Conservation (phyloP, 345 rosid genomes). For the Gossypium sturtianum region DNA sequence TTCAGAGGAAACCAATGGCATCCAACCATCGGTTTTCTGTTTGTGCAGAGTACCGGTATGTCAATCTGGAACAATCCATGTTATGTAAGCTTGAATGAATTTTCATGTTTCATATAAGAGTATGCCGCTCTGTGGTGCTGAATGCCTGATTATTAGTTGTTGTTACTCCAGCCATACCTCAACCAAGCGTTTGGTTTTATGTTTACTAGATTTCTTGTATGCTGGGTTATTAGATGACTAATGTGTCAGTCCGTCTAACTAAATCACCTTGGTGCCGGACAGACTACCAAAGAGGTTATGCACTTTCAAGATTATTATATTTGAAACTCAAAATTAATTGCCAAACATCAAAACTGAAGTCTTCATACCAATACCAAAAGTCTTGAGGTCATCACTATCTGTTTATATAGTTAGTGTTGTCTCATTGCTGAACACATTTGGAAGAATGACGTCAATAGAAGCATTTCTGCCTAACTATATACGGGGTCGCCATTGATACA, state of each 20-base stretch:
- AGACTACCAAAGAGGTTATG: not conserved
- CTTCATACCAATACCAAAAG: not conserved
- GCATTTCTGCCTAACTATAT: not conserved
- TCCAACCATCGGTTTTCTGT: constrained; percentile 34
- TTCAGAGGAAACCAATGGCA: constrained; percentile 35
- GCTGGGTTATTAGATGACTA: not conserved
- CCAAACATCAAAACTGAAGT: not conserved
- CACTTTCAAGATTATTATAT: not conserved
- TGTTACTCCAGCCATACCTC: not conserved
- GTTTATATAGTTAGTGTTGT: not conserved
- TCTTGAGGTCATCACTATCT: not conserved
- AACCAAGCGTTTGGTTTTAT: not conserved
- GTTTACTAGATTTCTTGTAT: not conserved
- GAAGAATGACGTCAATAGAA: not conserved
- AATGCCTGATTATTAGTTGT: not conserved
- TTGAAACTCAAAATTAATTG: not conserved
- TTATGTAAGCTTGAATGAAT: not conserved
- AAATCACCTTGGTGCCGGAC: not conserved
- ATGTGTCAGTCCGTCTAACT: not conserved
- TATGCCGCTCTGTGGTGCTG: not conserved
- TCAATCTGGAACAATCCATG: not conserved
- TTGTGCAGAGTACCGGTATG: constrained; percentile 58
- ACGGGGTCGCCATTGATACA: not conserved
- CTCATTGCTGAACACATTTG: not conserved
- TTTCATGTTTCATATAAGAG: not conserved